Conservation (phyloP, 108 stramenopile species). For the Nitzschia putrida region DNA sequence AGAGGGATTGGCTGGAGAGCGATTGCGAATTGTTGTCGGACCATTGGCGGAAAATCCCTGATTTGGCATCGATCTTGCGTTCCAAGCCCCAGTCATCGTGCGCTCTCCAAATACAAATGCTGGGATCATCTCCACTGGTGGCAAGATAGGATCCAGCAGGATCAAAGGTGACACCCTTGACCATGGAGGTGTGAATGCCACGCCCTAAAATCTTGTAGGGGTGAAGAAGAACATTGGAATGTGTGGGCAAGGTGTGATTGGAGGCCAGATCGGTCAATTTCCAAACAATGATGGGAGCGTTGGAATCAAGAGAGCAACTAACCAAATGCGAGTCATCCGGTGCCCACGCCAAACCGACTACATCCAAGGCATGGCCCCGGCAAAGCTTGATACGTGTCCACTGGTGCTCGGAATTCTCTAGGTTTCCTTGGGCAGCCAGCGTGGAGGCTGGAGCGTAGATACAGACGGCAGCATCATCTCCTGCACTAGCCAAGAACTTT, state of each 20-base stretch:
- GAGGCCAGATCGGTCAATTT: conserved; percentile 62
- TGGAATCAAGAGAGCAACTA: conserved; percentile 81
- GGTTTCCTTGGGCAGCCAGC: conserved; percentile 45
- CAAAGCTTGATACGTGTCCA: conserved; percentile 86
- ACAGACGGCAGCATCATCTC: conserved; percentile 83
- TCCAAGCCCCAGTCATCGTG: conserved; percentile 90
- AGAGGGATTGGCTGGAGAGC: conserved; percentile 67
- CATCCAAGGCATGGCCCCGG: conserved; percentile 84
- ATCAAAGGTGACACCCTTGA: conserved; percentile 89
- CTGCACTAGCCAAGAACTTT: conserved; percentile 77
- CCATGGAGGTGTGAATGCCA: conserved; percentile 73
- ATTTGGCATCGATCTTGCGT: conserved; percentile 62
- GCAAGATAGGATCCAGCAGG: conserved; percentile 85
- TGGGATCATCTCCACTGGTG: conserved; percentile 81
- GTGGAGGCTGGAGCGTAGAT: conserved; percentile 49
- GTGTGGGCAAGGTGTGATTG: conserved; percentile 9
- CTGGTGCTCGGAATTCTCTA: conserved; percentile 61
- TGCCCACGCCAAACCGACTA: conserved; percentile 88
- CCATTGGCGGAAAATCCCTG: conserved; percentile 76
- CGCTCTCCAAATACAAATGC: conserved; percentile 85
- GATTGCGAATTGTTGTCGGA: conserved; percentile 49
- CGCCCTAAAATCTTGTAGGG: conserved; percentile 81
- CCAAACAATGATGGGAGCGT: conserved; percentile 87
- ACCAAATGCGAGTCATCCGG: conserved; percentile 88
- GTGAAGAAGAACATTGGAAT: conserved; percentile 48